Evolutionary conservation across 768 basidiomycete genomes (phyloP).

Genomic region (Pulveroboletus sp.): DNA sequence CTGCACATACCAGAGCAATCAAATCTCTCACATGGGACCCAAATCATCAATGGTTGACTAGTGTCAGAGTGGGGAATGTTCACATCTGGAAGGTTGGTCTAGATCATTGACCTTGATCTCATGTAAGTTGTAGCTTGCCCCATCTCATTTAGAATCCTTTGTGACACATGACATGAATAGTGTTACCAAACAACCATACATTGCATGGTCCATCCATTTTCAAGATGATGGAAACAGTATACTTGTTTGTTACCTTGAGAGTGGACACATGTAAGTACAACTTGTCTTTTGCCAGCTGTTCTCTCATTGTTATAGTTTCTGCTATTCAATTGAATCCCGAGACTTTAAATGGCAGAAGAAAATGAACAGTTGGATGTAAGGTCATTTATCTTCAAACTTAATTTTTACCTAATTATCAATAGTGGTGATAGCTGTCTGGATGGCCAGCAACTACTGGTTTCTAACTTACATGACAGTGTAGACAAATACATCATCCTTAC

Average conservation of each 20-base stretch:
- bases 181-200: neutral
- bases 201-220: neutral
- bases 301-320: too few relatives aligned
- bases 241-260: slow-evolving; percentile 3
- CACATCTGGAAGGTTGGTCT: neutral
- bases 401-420: neutral
- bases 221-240: neutral
- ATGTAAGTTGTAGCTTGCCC: neutral
- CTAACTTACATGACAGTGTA: neutral
- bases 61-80: neutral
- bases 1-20: neutral
- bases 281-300: too few relatives aligned
- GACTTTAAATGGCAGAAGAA: slow-evolving; percentile 10
- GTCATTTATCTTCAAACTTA: neutral
- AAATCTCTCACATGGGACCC: neutral
- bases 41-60: neutral
- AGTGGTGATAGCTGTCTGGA: neutral
- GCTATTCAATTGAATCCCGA: slow-evolving; percentile 1
- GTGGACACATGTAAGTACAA: neutral
- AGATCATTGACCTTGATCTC: too few relatives aligned
- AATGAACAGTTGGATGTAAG: neutral
- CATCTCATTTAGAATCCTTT: neutral
- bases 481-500: neutral
- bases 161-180: neutral
- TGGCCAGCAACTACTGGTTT: neutral